Percentiles rank a stretch among this genome's conserved stretches.
Evolutionary conservation across 1,284 basidiomycete genomes (phyloP).

Genomic region (Phenoliferia sp.): DNA sequence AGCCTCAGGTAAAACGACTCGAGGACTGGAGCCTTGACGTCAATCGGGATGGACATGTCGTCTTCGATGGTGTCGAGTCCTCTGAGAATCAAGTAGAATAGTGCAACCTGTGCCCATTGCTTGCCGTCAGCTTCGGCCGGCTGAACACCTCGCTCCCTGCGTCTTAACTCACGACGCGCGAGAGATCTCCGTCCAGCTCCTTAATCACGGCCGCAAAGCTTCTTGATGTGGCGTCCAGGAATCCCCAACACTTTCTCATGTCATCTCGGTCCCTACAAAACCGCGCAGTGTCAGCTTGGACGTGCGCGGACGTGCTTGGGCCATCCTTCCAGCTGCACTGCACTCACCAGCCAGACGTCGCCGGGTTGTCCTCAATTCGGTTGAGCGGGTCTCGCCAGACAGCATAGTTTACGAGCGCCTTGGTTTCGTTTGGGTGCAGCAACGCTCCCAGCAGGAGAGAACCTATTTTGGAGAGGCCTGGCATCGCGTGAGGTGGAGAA

Average conservation of each 20-base stretch:
- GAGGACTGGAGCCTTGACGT: constrained; percentile 79
- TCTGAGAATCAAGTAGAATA: constrained; percentile 93
- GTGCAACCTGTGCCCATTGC: constrained; percentile 62
- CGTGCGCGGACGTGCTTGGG: too few species aligned
- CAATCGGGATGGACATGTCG: constrained; percentile 91
- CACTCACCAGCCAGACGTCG: constrained; percentile 29
- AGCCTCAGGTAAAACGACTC: constrained; percentile 78
- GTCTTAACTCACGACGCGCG: constrained; percentile 68
- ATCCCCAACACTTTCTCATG: constrained; percentile 88
- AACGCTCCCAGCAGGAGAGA: constrained; percentile 1
- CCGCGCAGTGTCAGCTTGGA: neutral
- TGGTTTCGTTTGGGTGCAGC: constrained; percentile 40
- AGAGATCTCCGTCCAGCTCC: constrained; percentile 91
- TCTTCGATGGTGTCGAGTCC: constrained; percentile 96
- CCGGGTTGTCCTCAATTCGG: constrained; percentile 42
- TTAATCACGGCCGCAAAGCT: constrained; percentile 94
- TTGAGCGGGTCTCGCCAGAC: constrained; percentile 47
- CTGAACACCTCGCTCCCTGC: neutral
- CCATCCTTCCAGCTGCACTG: too few species aligned
- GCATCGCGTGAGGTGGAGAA: neutral
- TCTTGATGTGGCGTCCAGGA: constrained; percentile 82
- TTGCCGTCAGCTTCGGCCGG: neutral
- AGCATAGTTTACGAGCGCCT: constrained; percentile 43
- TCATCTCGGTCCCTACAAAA: constrained; percentile 60
- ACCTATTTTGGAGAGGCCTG: neutral